A percentile compares a stretch with the other conserved stretches of the same genome.
These are phyloP conservation scores for Diaporthe capsici DNA, from an alignment of 2,329 filamentous ascomycete species.

Conservation along the genomic window DNA sequence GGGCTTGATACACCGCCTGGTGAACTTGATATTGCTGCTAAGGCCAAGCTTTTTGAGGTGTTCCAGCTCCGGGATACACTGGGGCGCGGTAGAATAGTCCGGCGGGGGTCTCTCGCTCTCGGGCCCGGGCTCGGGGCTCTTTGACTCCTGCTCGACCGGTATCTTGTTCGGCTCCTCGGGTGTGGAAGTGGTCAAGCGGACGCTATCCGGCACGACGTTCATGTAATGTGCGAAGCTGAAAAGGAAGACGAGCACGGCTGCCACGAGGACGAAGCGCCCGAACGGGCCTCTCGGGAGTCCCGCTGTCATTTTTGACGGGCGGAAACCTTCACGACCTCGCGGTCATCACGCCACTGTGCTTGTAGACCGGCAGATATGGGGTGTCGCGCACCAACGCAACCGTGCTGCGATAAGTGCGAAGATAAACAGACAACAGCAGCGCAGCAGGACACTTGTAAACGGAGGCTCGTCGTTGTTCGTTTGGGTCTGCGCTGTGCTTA, in stretches of 20 bases:
- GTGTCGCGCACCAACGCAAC: not conserved
- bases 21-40: conserved; percentile 34
- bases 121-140: not conserved
- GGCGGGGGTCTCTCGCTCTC: not conserved
- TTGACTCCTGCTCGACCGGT: not conserved
- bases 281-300: conserved; percentile 23
- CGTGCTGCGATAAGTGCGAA: not conserved
- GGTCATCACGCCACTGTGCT: not conserved
- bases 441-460: not conserved
- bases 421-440: not conserved
- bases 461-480: not conserved
- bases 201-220: not conserved
- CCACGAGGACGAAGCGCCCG: conserved; percentile 16
- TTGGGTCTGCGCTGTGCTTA: not conserved
- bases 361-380: not conserved
- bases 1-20: conserved; percentile 37
- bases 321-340: not conserved
- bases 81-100: not conserved
- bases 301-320: conserved; percentile 6
- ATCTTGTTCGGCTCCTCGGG: not conserved
- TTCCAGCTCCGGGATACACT: conserved; percentile 12
- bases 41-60: conserved; percentile 27
- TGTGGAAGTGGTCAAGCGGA: not conserved
- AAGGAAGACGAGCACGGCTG: conserved; percentile 1
- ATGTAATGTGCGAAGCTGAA: conserved; percentile 17